Percentiles rank a stretch among this genome's conserved stretches.
phyloP scores from a whole-genome alignment of 2,329 filamentous ascomycete species.

The Calonectria henricotiae region DNA sequence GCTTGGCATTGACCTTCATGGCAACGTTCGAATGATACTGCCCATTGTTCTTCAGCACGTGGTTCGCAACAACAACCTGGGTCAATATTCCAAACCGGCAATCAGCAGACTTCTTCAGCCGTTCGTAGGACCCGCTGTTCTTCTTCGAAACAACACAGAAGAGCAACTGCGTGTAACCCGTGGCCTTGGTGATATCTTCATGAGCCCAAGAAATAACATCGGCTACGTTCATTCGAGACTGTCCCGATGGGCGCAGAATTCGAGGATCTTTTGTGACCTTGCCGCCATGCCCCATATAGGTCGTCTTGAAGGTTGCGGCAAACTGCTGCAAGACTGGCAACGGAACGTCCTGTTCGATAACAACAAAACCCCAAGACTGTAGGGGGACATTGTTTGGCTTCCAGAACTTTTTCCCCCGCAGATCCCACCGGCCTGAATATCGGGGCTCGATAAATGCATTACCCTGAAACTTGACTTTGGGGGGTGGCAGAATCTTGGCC shows the following conservation, averaged over 20 bases:
- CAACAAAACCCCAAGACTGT: slow-evolving; percentile 82
- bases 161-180: slow-evolving; percentile 79
- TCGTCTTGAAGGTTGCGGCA: slow-evolving; percentile 61
- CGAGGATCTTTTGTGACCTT: slow-evolving; percentile 57
- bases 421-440: slow-evolving; percentile 86
- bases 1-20: slow-evolving; percentile 98
- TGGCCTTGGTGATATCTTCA: slow-evolving; percentile 69
- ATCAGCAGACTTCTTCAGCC: slow-evolving; percentile 91
- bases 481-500: slow-evolving; percentile 80
- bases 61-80: slow-evolving; percentile 82
- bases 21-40: slow-evolving; percentile 96
- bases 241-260: slow-evolving; percentile 56
- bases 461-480: slow-evolving; percentile 78
- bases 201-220: slow-evolving; percentile 66
- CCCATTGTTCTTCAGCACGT: slow-evolving; percentile 78
- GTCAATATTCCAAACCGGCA: slow-evolving; percentile 88
- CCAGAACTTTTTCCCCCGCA: slow-evolving; percentile 84
- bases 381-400: slow-evolving; percentile 75
- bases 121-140: slow-evolving; percentile 81
- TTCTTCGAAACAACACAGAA: slow-evolving; percentile 84
- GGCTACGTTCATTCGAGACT: slow-evolving; percentile 62
- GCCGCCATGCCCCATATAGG: slow-evolving; percentile 69
- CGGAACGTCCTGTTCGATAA: slow-evolving; percentile 72
- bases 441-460: slow-evolving; percentile 73
- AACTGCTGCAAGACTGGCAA: slow-evolving; percentile 57